These are phyloP conservation scores for Avena insularis DNA, from an alignment of 176 grass and related monocot genomes.

Conservation along the genomic window DNA sequence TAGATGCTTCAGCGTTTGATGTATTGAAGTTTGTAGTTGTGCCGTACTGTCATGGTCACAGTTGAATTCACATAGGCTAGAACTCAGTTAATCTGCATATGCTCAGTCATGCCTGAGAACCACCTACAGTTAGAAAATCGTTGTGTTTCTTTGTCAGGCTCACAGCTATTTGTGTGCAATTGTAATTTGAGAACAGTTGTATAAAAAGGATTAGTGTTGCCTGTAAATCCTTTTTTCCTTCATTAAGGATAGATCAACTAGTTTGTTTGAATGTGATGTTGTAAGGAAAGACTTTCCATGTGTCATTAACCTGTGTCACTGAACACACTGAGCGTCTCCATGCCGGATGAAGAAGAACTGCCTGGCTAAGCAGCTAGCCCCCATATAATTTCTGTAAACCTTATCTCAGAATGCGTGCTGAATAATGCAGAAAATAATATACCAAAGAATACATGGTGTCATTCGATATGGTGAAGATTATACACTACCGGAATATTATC, in stretches of 20 bases:
- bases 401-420: too few species aligned
- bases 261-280: too few species aligned
- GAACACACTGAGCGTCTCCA: too few species aligned
- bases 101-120: not conserved
- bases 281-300: too few species aligned
- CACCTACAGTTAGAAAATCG: not conserved
- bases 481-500: too few species aligned
- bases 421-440: too few species aligned
- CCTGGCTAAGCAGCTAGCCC: too few species aligned
- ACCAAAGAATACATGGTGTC: too few species aligned
- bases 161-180: not conserved
- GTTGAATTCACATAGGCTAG: not conserved
- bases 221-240: not conserved
- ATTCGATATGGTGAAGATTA: too few species aligned
- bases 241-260: not conserved
- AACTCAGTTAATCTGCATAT: not conserved
- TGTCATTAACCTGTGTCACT: too few species aligned
- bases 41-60: not conserved
- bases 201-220: constrained; percentile 7
- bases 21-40: not conserved
- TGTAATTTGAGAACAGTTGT: not conserved
- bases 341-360: too few species aligned
- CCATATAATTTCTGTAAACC: too few species aligned
- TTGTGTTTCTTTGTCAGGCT: not conserved
- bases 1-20: not conserved